Base-by-base conservation (phyloP, 345 rosid genomes). In the Lepidium aucheri region DNA sequence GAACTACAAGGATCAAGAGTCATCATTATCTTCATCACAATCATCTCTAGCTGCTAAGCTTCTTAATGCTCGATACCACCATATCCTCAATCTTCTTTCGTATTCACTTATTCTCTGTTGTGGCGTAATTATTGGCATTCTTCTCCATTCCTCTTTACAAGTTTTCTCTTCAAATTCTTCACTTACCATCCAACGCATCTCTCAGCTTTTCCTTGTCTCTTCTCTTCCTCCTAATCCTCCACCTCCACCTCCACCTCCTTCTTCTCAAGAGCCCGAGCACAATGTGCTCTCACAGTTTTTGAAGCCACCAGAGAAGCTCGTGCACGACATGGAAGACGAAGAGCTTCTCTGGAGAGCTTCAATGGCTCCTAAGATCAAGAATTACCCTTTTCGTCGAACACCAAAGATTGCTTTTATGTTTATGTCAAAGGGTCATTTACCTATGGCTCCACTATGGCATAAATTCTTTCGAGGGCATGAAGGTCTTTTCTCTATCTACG, bases 341-440 rank as follows among this genome's bases (percentile, higher is more conserved):
- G 96, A 84, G 72, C 81, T 91, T 60, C 50, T 85, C 0, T 80
- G 96, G 96, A 83, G 80, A 70, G 94, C 96, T 30, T 89, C 96
- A 14, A 67, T 80, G 83, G 65, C 71, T 1, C 86, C 90, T 0
- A 57, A 43, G 52, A 77, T 79, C 20, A 26, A 4, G 0, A 40
- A 60, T 12, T 78, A 67, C 53, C 96, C 92, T 18, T 83, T 76
- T 55, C 60, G 75, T 4, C 63, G 85, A 47, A 77, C 74, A 22
- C 96, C 85, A 6, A 86, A 86, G 63, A 79, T 91, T 34, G 98
- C 96, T 5, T 89, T 89, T 80, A 44, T 91, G 98, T 91, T 89
- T 80, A 72, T 91, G 83, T 81, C 84, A 2, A 85, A 81, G 61
- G 92, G 92, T 20, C 82, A 82, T 10, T 82, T 91, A 63, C 56